Evolutionary conservation across 306 rosid genomes (phyloP), one percentile per base, ranked within the genome.

Genomic region (Cicer yamashitae): DNA sequence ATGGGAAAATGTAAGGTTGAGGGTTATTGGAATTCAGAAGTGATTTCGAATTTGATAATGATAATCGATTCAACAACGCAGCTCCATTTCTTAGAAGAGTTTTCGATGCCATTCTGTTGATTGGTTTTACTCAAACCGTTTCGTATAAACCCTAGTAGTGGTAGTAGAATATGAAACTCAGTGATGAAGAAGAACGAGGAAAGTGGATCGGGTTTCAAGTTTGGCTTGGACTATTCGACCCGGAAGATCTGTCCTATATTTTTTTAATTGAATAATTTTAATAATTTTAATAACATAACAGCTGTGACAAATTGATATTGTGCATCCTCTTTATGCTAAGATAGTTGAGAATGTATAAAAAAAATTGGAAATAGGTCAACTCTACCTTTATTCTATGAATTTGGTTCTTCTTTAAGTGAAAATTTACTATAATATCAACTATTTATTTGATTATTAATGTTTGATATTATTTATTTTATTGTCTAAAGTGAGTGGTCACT

Each of bases 21-120:
- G 78, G 84, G 77, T 46, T 47, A 81, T 44, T 75, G 67, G 73
- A 41, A 57, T 45, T 68, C 43, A 78, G 83, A 41, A 85, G 47
- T 8, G 89, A 79, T n/a, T 78, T 85, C 7, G 87, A 73, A 4
- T 76, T 85, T 9, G 87, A 73, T 3, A 87, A 6, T 7, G 87
- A 73, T 1, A 87, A 11, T 8, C 90, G 87, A 75, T 86, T 90
- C 41, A 89, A 6, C 20, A 94, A 71, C n/a, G 85, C 83, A 80
- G 84, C 77, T 56, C 93, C 96, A 50, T 69, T 86, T 67, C 96
- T 86, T 18, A 88, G 62, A 74, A 93, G 75, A 80, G 76, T 81
- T 85, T 84, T 93, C 52, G 93, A 87, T 60, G 99, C 99, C 99
- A 94, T 90, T 60, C 34, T 79, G 2, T 40, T 17, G n/a, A 20